Conservation (phyloP, 345 rosid genomes). For the Mangifera indica region DNA sequence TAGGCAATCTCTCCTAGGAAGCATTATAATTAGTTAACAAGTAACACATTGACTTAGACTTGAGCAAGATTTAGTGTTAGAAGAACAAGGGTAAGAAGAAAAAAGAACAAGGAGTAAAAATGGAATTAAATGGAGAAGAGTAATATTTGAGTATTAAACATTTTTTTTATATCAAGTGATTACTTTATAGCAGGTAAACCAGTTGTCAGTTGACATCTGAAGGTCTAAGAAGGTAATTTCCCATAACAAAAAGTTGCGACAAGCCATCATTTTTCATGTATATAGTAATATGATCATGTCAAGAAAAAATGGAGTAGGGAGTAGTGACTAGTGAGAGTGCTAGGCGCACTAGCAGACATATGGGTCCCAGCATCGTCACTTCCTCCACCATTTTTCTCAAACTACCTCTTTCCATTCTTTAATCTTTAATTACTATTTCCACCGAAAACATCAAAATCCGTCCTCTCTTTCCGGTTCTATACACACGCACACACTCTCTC, state of each 20-base stretch:
- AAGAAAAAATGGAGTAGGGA: conserved; percentile 17
- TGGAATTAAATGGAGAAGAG: too few relatives aligned
- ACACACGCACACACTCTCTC: too few relatives aligned
- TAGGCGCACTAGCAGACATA: conserved; percentile 77
- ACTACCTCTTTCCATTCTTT: conserved; percentile 12
- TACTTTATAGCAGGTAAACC: neutral
- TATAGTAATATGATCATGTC: conserved; percentile 34
- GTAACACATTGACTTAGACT: too few relatives aligned
- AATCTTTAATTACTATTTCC: conserved; percentile 5
- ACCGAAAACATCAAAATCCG: conserved; percentile 19
- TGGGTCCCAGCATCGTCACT: conserved; percentile 74
- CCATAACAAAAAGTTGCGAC: neutral
- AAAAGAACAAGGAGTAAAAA: too few relatives aligned
- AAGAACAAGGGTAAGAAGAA: too few relatives aligned
- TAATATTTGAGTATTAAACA: too few relatives aligned
- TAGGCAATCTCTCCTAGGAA: too few relatives aligned
- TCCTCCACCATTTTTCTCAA: conserved; percentile 49
- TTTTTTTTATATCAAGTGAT: too few relatives aligned
- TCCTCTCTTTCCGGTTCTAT: neutral
- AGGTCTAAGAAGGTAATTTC: neutral
- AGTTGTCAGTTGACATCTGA: neutral
- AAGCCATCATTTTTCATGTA: neutral
- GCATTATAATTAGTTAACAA: too few relatives aligned
- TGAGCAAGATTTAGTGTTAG: too few relatives aligned
- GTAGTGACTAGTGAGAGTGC: conserved; percentile 55